phyloP scores from a whole-genome alignment of 2,329 filamentous ascomycete species.

The Uncinocarpus reesii region DNA sequence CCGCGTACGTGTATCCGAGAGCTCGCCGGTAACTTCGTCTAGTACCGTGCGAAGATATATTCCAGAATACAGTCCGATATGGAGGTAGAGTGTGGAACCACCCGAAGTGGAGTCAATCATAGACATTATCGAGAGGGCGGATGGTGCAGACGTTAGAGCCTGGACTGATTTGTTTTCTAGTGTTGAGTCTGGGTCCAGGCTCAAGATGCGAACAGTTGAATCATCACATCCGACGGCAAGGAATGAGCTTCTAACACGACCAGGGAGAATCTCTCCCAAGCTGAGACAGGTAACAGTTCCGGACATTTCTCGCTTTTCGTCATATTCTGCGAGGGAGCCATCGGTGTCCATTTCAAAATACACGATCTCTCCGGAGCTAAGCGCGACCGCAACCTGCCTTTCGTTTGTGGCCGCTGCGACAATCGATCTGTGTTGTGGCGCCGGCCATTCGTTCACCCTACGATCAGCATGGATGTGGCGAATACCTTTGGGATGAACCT shows the following conservation, averaged over 20 bases:
- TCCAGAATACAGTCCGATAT: constrained; percentile 90
- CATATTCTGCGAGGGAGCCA: constrained; percentile 81
- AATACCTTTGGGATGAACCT: constrained; percentile 94
- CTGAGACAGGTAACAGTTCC: constrained; percentile 93
- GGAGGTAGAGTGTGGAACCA: constrained; percentile 79
- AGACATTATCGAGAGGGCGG: constrained; percentile 77
- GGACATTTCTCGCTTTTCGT: constrained; percentile 90
- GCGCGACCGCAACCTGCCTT: constrained; percentile 80
- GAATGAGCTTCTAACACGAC: constrained; percentile 78
- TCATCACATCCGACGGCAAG: constrained; percentile 95
- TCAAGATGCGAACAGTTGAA: constrained; percentile 85
- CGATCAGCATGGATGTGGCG: constrained; percentile 71
- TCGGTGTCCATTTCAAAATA: constrained; percentile 97
- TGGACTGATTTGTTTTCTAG: constrained; percentile 91
- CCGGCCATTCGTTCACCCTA: constrained; percentile 82
- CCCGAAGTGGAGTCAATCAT: constrained; percentile 92
- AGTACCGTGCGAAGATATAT: constrained; percentile 92
- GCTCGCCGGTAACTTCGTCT: constrained; percentile 88
- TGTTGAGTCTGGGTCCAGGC: constrained; percentile 78
- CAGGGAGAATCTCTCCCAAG: constrained; percentile 83
- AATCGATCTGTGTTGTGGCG: constrained; percentile 87
- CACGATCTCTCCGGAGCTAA: constrained; percentile 92
- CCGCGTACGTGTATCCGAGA: constrained; percentile 87
- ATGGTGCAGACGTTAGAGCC: constrained; percentile 80
- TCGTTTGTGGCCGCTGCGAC: constrained; percentile 90